A percentile compares a stretch with the other conserved stretches of the same genome.
Evolutionary conservation across 192 early-diverging fungal genomes (phyloP).

Genomic region (Backusella sp.): DNA sequence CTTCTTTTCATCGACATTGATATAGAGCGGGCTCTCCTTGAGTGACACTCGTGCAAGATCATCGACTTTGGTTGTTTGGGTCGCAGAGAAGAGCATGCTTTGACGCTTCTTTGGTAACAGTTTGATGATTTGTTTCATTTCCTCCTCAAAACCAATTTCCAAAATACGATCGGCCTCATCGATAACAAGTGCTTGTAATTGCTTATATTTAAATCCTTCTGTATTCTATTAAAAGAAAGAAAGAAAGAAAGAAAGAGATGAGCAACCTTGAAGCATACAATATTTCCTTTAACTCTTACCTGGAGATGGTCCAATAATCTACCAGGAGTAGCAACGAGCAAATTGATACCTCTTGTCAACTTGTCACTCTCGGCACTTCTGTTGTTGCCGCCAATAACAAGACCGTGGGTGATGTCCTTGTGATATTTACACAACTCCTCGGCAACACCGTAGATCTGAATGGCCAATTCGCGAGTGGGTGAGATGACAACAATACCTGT

Average conservation of each 20-base stretch:
- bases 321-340: slow-evolving; percentile 95
- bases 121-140: slow-evolving; percentile 98
- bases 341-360: slow-evolving; percentile 93
- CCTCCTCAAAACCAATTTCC: slow-evolving; percentile 97
- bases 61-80: slow-evolving; percentile 98
- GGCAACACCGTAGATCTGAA: slow-evolving; percentile 98
- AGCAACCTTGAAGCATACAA: no score
- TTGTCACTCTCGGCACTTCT: slow-evolving; percentile 95
- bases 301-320: slow-evolving; percentile 98
- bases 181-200: slow-evolving; percentile 90
- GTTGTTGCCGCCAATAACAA: slow-evolving; percentile 98
- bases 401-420: slow-evolving; percentile 91
- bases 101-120: slow-evolving; percentile 92
- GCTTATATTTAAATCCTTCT: slow-evolving; percentile 92
- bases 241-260: no score
- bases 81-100: slow-evolving; percentile 98
- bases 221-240: slow-evolving; percentile 64
- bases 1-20: slow-evolving; percentile 98
- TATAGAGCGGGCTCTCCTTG: slow-evolving; percentile 94
- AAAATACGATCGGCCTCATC: slow-evolving; percentile 99
- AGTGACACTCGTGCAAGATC: slow-evolving; percentile 98
- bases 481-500: slow-evolving; percentile 95
- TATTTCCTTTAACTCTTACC: slow-evolving; percentile 25
- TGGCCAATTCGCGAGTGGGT: slow-evolving; percentile 96
- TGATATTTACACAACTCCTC: slow-evolving; percentile 94